A percentile compares a stretch with the other conserved stretches of the same genome.
Conservation (phyloP, 2,329 filamentous ascomycete species). For the Colletotrichum sp. region DNA sequence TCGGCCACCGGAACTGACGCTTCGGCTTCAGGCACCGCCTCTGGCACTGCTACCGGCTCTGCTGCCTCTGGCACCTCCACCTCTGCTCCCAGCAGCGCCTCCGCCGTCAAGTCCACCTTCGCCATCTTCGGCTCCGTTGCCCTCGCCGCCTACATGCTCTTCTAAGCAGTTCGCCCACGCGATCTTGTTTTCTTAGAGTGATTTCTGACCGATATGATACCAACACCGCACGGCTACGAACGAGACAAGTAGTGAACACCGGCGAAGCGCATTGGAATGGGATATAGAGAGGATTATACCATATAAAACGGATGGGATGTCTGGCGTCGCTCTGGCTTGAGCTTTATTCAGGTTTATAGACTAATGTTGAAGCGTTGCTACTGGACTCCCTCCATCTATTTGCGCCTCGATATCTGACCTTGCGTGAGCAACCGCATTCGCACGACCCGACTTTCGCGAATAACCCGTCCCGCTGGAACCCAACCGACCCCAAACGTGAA, state of each 20-base stretch:
- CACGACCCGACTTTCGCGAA: not conserved
- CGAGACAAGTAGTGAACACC: not conserved
- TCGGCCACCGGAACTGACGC: slow-evolving; percentile 4
- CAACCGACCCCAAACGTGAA: not conserved
- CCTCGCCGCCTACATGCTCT: slow-evolving; percentile 20
- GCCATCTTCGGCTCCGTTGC: slow-evolving; percentile 19
- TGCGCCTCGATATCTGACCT: not conserved
- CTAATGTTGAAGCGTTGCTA: slow-evolving; percentile 20
- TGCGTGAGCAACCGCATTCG: not conserved
- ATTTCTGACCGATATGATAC: slow-evolving; percentile 19
- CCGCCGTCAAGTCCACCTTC: slow-evolving; percentile 16
- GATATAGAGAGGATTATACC: slow-evolving; percentile 1
- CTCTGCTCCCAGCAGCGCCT: slow-evolving; percentile 7
- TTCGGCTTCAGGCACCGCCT: not conserved
- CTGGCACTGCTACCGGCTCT: slow-evolving; percentile 8
- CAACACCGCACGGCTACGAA: slow-evolving; percentile 14
- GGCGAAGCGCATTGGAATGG: not conserved
- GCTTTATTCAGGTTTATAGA: slow-evolving; percentile 11
- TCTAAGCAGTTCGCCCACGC: slow-evolving; percentile 2
- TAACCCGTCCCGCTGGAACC: not conserved
- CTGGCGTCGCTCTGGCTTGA: slow-evolving; percentile 6
- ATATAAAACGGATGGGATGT: slow-evolving; percentile 16
- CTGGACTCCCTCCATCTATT: slow-evolving; percentile 19
- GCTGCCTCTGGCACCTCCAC: slow-evolving; percentile 10
- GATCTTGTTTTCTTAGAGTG: slow-evolving; percentile 6